Percentiles rank a stretch among this genome's conserved stretches.
Conservation (phyloP, 192 early-diverging fungal genomes). For the Rhizophagus prolifer region DNA sequence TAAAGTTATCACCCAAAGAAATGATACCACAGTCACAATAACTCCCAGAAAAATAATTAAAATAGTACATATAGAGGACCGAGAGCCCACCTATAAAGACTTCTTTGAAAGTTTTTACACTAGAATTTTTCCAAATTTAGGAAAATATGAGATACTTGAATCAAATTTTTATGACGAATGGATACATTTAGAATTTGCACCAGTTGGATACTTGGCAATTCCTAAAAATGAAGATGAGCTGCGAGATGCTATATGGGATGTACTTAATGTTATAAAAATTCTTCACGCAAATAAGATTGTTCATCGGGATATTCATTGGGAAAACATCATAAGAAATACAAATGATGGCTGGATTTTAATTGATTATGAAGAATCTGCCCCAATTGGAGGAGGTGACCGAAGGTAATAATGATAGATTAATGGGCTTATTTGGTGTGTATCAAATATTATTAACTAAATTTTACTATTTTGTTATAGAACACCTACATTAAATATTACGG, state of each 20-base stretch:
- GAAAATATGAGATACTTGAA: too few species aligned
- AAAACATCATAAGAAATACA: not conserved
- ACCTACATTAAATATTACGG: not conserved
- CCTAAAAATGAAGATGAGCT: not conserved
- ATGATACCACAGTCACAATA: not conserved
- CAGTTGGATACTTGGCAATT: not conserved
- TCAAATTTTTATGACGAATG: not conserved
- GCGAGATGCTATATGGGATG: not conserved
- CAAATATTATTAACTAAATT: too few species aligned
- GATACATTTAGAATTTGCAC: not conserved
- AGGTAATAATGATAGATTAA: too few species aligned
- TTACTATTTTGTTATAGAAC: too few species aligned
- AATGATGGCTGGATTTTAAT: not conserved
- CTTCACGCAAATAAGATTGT: not conserved
- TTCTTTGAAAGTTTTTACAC: not conserved
- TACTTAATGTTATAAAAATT: not conserved
- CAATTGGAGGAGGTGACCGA: not conserved
- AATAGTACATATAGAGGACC: not conserved
- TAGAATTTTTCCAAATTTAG: not conserved
- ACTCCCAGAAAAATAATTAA: not conserved
- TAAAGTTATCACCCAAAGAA: not conserved
- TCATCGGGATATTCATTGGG: slow-evolving; percentile 1
- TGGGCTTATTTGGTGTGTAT: too few species aligned
- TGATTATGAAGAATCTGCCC: not conserved
- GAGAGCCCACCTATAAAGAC: not conserved